Evolutionary conservation across 106 monocot species (phyloP).

Genomic region (Apostasia ramifera): DNA sequence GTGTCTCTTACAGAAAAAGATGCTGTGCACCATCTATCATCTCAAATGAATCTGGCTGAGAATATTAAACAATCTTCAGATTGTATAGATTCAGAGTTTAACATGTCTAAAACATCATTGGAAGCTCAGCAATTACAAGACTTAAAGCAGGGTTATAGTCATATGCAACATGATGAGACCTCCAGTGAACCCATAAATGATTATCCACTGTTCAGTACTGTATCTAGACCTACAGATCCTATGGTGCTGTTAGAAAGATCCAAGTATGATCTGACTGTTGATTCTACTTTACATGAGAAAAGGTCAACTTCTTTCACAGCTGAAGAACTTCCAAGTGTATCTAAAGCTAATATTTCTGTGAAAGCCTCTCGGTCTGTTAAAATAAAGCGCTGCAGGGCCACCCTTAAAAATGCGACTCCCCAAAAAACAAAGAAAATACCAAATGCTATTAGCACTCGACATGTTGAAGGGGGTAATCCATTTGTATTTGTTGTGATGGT

Average conservation of each 20-base stretch:
- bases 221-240: background rate
- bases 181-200: constrained; percentile 13
- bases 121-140: constrained; percentile 5
- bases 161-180: constrained; percentile 3
- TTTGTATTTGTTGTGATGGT: background rate
- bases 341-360: constrained; percentile 18
- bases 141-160: background rate
- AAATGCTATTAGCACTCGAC: constrained; percentile 9
- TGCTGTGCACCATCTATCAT: constrained; percentile 1
- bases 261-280: constrained; percentile 6
- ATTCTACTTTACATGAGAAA: constrained; percentile 8
- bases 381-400: constrained; percentile 28
- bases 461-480: constrained; percentile 69
- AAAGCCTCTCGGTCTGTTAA: constrained; percentile 27
- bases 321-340: constrained; percentile 17
- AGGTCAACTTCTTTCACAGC: background rate
- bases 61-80: constrained; percentile 4
- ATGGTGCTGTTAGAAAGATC: background rate
- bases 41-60: constrained; percentile 8
- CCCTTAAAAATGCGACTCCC: constrained; percentile 9
- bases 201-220: constrained; percentile 9
- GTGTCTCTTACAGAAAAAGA: constrained; percentile 14
- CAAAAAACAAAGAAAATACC: constrained; percentile 27
- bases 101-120: constrained; percentile 11
- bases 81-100: constrained; percentile 16